Evolutionary conservation across 1,284 basidiomycete species (phyloP).

Genomic region (Pterula multifida): DNA sequence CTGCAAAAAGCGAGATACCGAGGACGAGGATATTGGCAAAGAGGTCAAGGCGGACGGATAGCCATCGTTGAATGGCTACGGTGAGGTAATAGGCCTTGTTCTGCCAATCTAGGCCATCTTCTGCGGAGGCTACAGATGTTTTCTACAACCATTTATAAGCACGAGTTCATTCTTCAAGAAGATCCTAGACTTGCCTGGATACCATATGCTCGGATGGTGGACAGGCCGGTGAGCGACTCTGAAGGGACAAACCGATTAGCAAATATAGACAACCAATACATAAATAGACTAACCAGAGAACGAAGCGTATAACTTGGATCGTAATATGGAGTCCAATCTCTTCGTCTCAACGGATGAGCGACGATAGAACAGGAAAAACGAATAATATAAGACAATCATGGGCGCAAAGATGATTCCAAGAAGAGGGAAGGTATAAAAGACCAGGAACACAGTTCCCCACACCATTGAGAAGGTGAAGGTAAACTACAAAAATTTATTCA

Average conservation of each 20-base stretch:
- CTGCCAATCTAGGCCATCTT: conserved; percentile 55
- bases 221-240: conserved; percentile 41
- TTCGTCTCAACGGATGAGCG: conserved; percentile 54
- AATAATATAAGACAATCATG: conserved; percentile 36
- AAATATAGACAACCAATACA: background rate
- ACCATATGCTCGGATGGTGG: conserved; percentile 34
- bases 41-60: conserved; percentile 46
- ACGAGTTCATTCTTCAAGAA: too few species aligned
- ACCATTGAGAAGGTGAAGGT: conserved; percentile 33
- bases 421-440: conserved; percentile 54
- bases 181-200: conserved; percentile 25
- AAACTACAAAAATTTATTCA: conserved; percentile 20
- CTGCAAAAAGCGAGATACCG: conserved; percentile 58
- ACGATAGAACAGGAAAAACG: conserved; percentile 24
- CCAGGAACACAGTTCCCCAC: conserved; percentile 40
- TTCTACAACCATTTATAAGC: too few species aligned
- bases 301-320: conserved; percentile 51
- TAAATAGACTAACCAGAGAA: conserved; percentile 22
- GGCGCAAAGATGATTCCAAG: conserved; percentile 50
- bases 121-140: conserved; percentile 32
- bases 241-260: background rate
- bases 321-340: conserved; percentile 59
- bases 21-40: conserved; percentile 70
- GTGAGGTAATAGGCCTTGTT: conserved; percentile 77
- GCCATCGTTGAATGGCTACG: conserved; percentile 48